These are phyloP conservation scores for Yamadazyma pseudoaaseri DNA, from an alignment of 1,139 yeast species.

Conservation along the genomic window DNA sequence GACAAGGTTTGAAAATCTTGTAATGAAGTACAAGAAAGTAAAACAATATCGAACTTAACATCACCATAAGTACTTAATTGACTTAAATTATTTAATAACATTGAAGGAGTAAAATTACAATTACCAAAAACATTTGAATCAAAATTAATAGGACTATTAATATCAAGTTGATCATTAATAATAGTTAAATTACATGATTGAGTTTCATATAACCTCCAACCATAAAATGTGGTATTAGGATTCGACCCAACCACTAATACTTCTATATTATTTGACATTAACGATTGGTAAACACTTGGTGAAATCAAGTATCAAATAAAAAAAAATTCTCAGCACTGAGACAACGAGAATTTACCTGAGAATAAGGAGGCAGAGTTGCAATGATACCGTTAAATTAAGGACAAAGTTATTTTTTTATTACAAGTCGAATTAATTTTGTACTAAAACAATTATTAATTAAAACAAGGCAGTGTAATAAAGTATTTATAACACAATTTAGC, in stretches of 20 bases:
- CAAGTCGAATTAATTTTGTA: too few relatives aligned
- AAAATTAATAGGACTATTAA: slow-evolving; percentile 16
- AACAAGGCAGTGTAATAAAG: too few relatives aligned
- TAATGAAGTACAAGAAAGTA: slow-evolving; percentile 37
- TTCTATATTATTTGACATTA: slow-evolving; percentile 2
- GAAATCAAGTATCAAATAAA: too few relatives aligned
- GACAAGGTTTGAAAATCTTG: slow-evolving; percentile 42
- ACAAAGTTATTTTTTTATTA: too few relatives aligned
- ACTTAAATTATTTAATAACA: slow-evolving; percentile 16
- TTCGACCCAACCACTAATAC: slow-evolving; percentile 36
- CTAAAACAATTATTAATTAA: too few relatives aligned
- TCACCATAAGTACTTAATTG: slow-evolving; percentile 15
- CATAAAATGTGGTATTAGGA: slow-evolving; percentile 50
- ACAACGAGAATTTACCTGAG: too few relatives aligned
- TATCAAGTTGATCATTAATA: slow-evolving; percentile 23
- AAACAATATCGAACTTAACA: slow-evolving; percentile 32
- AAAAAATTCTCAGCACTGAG: too few relatives aligned
- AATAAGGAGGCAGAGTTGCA: too few relatives aligned
- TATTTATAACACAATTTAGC: too few relatives aligned
- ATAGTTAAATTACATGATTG: slow-evolving; percentile 34
- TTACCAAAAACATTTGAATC: slow-evolving; percentile 20
- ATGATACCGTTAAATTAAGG: too few relatives aligned
- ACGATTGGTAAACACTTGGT: too few relatives aligned
- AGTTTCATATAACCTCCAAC: slow-evolving; percentile 46
- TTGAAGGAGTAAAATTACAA: slow-evolving; percentile 22